Evolutionary conservation across 495 filamentous ascomycete genomes (phyloP).

Genomic region (Tuber brumale): DNA sequence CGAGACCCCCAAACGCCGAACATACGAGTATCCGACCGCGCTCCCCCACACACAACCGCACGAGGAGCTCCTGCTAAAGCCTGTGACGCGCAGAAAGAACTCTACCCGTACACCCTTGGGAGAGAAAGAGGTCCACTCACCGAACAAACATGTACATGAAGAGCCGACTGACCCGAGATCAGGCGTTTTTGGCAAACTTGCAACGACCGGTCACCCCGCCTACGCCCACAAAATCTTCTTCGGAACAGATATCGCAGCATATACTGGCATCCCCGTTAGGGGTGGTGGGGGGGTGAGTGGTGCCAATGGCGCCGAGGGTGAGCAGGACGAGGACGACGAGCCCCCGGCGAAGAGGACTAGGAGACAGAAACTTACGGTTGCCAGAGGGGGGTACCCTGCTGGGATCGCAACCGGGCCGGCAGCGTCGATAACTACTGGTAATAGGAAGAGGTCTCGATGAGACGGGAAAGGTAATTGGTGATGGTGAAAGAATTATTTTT

Average conservation of each 20-base stretch:
- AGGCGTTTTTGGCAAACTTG: neutral
- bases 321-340: slow-evolving; percentile 19
- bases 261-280: slow-evolving; percentile 8
- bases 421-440: slow-evolving; percentile 3
- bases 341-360: slow-evolving; percentile 32
- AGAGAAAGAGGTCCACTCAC: slow-evolving; percentile 37
- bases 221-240: slow-evolving; percentile 26
- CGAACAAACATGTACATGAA: slow-evolving; percentile 23
- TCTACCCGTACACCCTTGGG: slow-evolving; percentile 28
- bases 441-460: slow-evolving; percentile 24
- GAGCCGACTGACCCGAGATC: slow-evolving; percentile 9
- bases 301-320: neutral
- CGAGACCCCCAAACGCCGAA: slow-evolving; percentile 68
- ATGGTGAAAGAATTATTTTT: slow-evolving; percentile 6
- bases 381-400: slow-evolving; percentile 25
- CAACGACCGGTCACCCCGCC: slow-evolving; percentile 11
- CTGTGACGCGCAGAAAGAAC: slow-evolving; percentile 4
- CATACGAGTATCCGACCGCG: slow-evolving; percentile 66
- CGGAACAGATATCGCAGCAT: slow-evolving; percentile 25
- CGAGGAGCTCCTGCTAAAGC: slow-evolving; percentile 56
- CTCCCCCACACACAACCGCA: slow-evolving; percentile 72
- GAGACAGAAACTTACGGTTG: slow-evolving; percentile 26
- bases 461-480: neutral
- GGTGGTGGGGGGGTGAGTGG: slow-evolving; percentile 11
- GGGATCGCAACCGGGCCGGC: neutral